Evolutionary conservation across 495 filamentous ascomycete genomes (phyloP), one percentile per base, ranked within the genome.

Genomic region (Aspergillus homomorphus): DNA sequence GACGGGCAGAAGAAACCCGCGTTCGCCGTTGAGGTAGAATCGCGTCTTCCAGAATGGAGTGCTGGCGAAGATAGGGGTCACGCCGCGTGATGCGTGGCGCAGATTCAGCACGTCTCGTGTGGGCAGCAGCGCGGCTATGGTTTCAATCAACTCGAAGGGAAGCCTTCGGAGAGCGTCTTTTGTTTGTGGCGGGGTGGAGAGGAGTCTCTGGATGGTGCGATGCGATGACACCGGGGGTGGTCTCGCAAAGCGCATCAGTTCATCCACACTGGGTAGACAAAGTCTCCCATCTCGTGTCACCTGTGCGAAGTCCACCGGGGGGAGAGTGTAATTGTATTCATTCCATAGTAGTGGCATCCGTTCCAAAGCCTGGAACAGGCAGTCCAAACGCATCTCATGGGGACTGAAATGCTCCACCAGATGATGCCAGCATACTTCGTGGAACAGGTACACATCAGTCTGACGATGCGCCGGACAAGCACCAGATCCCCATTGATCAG

Each of bases 171-270:
- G 38, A 16, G 2, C 18, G 33, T 57, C 26, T n/a, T 26, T 49
- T 4, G 4, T 9, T 9, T 9, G 26, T 28, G 4, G 26, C 4
- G 16, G 22, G 1, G 20, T 18, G n/a, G 19, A 15, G 21, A 14
- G 21, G 16, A 12, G 41, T 20, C 18, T 6, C 5, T 2, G n/a
- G 18, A 5, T 8, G 24, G 44, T 48, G 10, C 18, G 14, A 0
- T 1, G n/a, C 3, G 23, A 8, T 4, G 26, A 26, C 45, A 5
- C 15, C 1, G 54, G 54, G 5, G 26, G 22, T 2, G 10, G 16
- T 41, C 24, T 57, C 33, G 12, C 19, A 23, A 50, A 50, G 24
- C 43, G 54, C 54, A 57, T 57, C 6, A 57, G 54, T 19, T 57
- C 41, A 1, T 50, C 44, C 19, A 57, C 9, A 19, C 4, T 22